Base-by-base conservation (phyloP, 176 grass and related monocot species). In the Oryza brachyantha region DNA sequence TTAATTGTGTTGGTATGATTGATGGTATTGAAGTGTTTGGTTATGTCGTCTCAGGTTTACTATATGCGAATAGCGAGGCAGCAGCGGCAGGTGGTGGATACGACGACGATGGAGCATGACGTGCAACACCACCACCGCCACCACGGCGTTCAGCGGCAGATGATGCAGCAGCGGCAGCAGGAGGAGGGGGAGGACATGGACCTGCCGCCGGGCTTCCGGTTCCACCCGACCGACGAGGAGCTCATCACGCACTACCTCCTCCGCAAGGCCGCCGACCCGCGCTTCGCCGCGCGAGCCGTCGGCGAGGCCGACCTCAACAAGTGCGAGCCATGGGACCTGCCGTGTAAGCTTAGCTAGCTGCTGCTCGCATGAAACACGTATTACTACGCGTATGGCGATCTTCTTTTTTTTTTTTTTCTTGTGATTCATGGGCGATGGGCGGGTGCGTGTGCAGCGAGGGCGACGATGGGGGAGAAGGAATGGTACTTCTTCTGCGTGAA, bases 301-400 rank as follows among this genome's bases (percentile, higher is more conserved):
- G 90, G 83, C 71, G 90, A 86, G 75, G 90, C 90, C 54, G 90
- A 92, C 81, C 84, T 92, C 72, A 92, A 92, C 86, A 89, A 92
- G 83, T 92, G 83, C 83, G 90, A 92, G 75, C 90, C 90, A 2
- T 89, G 86, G 90, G 86, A 92, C 45, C 81, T 92, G 43, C 90
- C 90, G 37, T 80, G 90, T 92, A 84, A 70, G 17, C 31, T 13
- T 32, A 32, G 31, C 31, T 32, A 32, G 31, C 42, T 14, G 16
- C 43, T 46, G n/a, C n/a, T n/a, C n/a, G n/a, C n/a, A n/a, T n/a
- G n/a, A n/a, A n/a, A n/a, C n/a, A n/a, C n/a, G n/a, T n/a, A n/a
- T n/a, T n/a, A n/a, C n/a, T n/a, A n/a, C 13, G 5, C 3, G 43
- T 46, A 46, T 46, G 43, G 11, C 14, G 12, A 13, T 2, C 12